A percentile compares a stretch with the other conserved stretches of the same genome.
These are phyloP conservation scores for Lachancea lanzarotensis DNA, from an alignment of 805 yeast genomes.

Conservation along the genomic window DNA sequence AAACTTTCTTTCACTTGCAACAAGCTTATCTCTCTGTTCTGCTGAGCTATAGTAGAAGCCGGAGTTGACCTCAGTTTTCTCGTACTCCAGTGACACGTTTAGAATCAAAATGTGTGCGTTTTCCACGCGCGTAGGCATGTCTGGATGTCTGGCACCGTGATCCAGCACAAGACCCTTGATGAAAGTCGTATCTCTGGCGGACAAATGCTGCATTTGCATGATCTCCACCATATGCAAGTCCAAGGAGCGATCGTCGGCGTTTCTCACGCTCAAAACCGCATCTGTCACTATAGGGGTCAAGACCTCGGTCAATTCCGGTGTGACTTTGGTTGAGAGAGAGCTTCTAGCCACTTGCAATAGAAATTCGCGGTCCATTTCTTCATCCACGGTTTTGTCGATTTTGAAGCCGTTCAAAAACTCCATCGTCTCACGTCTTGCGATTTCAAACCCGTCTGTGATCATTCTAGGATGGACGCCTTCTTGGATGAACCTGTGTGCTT, in stretches of 20 bases:
- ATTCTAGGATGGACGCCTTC: constrained; percentile 97
- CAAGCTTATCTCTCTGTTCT: constrained; percentile 92
- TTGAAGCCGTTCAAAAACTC: constrained; percentile 64
- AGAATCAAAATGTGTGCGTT: constrained; percentile 82
- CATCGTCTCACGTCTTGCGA: constrained; percentile 72
- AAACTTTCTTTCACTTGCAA: constrained; percentile 85
- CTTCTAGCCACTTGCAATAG: constrained; percentile 87
- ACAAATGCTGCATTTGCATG: constrained; percentile 95
- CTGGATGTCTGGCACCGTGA: constrained; percentile 99
- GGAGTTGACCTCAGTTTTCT: constrained; percentile 94
- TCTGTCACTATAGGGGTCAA: constrained; percentile 94
- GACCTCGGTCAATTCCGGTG: constrained; percentile 65
- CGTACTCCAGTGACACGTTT: constrained; percentile 93
- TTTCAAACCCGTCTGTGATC: constrained; percentile 90
- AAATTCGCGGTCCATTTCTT: constrained; percentile 71
- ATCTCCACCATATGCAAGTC: constrained; percentile 97
- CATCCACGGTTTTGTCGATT: constrained; percentile 35
- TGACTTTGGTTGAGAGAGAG: constrained; percentile 81
- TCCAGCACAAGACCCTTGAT: constrained; percentile 88
- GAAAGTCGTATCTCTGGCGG: constrained; percentile 75
- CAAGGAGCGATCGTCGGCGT: constrained; percentile 41
- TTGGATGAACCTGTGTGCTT: constrained; percentile 82
- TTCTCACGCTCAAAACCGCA: constrained; percentile 77
- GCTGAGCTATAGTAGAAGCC: constrained; percentile 92
- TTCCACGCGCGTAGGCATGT: constrained; percentile 85